Evolutionary conservation across 75 land plant genomes (phyloP).

Genomic region (Sequoiadendron giganteum): DNA sequence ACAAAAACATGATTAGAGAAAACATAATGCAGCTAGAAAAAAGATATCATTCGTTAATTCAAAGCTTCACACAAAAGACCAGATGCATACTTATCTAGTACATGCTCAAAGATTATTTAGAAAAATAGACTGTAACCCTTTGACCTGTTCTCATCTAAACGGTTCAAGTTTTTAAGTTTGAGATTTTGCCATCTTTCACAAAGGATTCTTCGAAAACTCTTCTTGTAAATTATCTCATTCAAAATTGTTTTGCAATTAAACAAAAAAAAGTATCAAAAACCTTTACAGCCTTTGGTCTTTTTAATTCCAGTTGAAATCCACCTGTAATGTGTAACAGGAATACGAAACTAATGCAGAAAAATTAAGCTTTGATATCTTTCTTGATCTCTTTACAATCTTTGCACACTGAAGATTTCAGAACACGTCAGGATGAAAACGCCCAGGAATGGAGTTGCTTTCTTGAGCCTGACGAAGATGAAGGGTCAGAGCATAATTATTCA

Average conservation of each 20-base stretch:
- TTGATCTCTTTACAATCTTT: constrained; percentile 5
- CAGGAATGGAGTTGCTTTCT: constrained; percentile 26
- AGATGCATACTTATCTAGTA: neutral
- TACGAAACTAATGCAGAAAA: neutral
- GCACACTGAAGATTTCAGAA: constrained; percentile 4
- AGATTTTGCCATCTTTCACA: neutral
- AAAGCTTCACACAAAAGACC: neutral
- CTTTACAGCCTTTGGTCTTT: neutral
- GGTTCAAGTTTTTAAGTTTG: neutral
- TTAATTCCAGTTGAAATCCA: neutral
- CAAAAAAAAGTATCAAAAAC: neutral
- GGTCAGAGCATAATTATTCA: constrained; percentile 29
- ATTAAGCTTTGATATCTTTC: neutral
- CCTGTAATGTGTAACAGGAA: neutral
- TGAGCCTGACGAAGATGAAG: constrained; percentile 30
- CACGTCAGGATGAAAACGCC: constrained; percentile 36
- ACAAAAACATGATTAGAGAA: neutral
- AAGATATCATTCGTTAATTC: neutral
- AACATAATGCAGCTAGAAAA: neutral
- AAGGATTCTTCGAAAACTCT: neutral
- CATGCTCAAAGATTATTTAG: neutral
- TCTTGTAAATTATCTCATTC: neutral
- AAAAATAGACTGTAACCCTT: neutral
- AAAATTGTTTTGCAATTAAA: neutral
- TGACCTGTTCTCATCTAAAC: neutral